Base-by-base conservation (phyloP, 2,329 filamentous ascomycete species). In the Colletotrichum somersetense region DNA sequence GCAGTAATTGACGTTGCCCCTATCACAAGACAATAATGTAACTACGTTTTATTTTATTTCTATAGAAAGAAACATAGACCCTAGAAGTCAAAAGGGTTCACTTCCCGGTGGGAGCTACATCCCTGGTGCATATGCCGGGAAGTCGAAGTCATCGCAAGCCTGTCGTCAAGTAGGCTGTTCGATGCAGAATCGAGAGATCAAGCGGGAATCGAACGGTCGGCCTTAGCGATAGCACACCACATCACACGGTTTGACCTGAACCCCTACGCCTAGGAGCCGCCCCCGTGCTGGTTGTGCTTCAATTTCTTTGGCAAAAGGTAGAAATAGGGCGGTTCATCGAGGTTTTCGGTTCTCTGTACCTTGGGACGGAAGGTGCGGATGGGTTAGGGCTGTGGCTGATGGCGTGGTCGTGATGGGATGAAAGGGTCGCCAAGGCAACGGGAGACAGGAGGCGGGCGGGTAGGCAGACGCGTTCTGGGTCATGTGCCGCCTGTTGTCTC, bases 71-170 rank as follows among this genome's bases (percentile, higher is more conserved):
- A 18, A 44, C 18, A 8, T 8, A 44, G 18, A 20, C 35, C 14
- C 38, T 11, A 58, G 14, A 6, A 7, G 38, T 42, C 38, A 58
- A 58, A 58, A 58, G 56, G 26, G 38, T 26, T 42, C 56, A 58
- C 56, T 58, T 7, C 38, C 35, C 12, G 12, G 56, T 58, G 56
- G 56, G 38, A 58, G 56, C 56, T 26, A 58, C 38, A 26, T 58
- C 38, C 42, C 35, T 58, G 23, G 56, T 26, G 38, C 56, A 42
- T 14, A 42, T 42, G 38, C 56, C 12, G 56, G 56, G 35, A 58
- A 18, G 14, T 42, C 35, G n/a, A 23, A 23, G n/a, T 5, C 56
- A 30, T 58, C 56, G 38, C n/a, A 58, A 58, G 56, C 56, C 56
- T 58, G 56, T 42, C 56, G 35, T 42, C 38, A 14, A 58, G 55